phyloP scores from a whole-genome alignment of 2,329 filamentous ascomycete genomes.

The Xylariaceae sp. region DNA sequence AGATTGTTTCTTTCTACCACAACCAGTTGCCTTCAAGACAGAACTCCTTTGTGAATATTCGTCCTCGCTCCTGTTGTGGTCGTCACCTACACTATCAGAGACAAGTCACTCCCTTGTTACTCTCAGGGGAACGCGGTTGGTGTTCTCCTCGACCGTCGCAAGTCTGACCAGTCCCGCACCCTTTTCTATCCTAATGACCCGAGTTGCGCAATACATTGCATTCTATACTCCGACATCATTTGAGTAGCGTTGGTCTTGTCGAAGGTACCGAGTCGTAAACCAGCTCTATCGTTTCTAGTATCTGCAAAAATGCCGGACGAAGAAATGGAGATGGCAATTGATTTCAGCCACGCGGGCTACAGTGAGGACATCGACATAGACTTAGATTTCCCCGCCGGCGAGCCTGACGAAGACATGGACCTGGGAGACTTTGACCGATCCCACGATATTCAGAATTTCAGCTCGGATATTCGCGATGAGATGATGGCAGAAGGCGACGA shows the following conservation, averaged over 20 bases:
- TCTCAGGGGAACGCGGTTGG: not conserved
- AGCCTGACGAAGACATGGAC: conserved; percentile 32
- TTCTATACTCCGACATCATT: not conserved
- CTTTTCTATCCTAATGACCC: conserved; percentile 4
- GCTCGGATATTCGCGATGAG: conserved; percentile 32
- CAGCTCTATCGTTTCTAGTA: not conserved
- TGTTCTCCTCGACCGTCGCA: not conserved
- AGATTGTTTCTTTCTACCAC: not conserved
- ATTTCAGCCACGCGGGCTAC: conserved; percentile 28
- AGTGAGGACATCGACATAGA: conserved; percentile 35
- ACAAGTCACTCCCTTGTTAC: too few species aligned
- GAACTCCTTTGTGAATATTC: not conserved
- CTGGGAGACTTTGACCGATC: conserved; percentile 31
- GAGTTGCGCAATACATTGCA: conserved; percentile 2
- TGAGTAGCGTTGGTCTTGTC: conserved; percentile 1
- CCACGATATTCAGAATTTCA: conserved; percentile 29
- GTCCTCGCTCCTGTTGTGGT: not conserved
- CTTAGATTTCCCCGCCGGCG: conserved; percentile 30
- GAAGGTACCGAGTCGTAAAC: not conserved
- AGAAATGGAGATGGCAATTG: conserved; percentile 34
- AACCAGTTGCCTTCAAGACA: not conserved
- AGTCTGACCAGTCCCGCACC: not conserved
- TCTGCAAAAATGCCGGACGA: conserved; percentile 30
- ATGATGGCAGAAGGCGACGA: conserved; percentile 34
- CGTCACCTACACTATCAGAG: too few species aligned